These are phyloP conservation scores for Pseudocohnilembus persalinus DNA, from an alignment of 169 alveolate genomes.

Conservation along the genomic window DNA sequence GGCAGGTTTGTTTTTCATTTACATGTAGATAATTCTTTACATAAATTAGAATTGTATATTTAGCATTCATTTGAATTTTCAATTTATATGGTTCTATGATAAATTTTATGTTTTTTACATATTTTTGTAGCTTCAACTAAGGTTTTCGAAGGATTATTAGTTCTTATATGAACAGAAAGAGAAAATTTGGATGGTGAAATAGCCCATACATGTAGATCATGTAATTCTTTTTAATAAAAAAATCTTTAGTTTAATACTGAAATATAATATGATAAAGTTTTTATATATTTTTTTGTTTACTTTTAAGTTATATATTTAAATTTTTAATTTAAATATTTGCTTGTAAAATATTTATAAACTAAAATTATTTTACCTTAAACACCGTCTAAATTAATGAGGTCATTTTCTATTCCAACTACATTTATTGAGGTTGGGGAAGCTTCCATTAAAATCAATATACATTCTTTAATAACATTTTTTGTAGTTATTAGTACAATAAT, in stretches of 20 bases:
- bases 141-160: slow-evolving; percentile 16
- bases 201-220: slow-evolving; percentile 96
- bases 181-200: slow-evolving; percentile 90
- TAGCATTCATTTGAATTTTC: slow-evolving; percentile 2
- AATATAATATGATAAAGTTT: too few species aligned
- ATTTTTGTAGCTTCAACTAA: slow-evolving; percentile 17
- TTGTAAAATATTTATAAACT: too few species aligned
- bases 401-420: slow-evolving; percentile 79
- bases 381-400: slow-evolving; percentile 76
- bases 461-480: slow-evolving; percentile 87
- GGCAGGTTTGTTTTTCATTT: too few species aligned
- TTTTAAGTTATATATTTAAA: too few species aligned
- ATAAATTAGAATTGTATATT: neutral
- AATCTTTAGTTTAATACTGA: too few species aligned
- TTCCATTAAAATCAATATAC: slow-evolving; percentile 93
- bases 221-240: slow-evolving; percentile 89
- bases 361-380: too few species aligned
- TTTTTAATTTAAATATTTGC: too few species aligned
- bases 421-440: slow-evolving; percentile 91
- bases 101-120: slow-evolving; percentile 23
- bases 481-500: slow-evolving; percentile 93
- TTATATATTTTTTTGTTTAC: too few species aligned
- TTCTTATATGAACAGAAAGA: slow-evolving; percentile 86
- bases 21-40: too few species aligned
- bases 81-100: slow-evolving; percentile 32